These are phyloP conservation scores for Tolypocladium cylindrosporum DNA, from an alignment of 2,329 filamentous ascomycete genomes.

Conservation along the genomic window DNA sequence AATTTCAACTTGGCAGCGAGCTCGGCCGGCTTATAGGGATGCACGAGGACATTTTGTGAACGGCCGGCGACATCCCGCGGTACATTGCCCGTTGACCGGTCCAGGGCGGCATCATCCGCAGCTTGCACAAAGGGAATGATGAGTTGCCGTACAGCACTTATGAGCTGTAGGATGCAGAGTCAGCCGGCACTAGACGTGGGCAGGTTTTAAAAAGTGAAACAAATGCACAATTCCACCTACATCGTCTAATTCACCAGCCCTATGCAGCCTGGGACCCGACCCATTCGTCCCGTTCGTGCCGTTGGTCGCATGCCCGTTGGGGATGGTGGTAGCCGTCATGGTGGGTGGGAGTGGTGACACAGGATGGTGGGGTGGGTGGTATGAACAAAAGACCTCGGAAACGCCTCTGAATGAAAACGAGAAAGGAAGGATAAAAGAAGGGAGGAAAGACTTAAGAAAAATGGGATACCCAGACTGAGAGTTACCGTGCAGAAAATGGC, in stretches of 20 bases:
- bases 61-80: slow-evolving; percentile 28
- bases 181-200: slow-evolving; percentile 8
- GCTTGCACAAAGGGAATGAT: slow-evolving; percentile 61
- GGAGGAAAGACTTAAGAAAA: not conserved
- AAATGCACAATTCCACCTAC: slow-evolving; percentile 9
- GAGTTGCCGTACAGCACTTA: slow-evolving; percentile 55
- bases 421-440: not conserved
- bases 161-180: slow-evolving; percentile 38
- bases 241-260: slow-evolving; percentile 22
- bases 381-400: not conserved
- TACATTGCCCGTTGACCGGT: slow-evolving; percentile 39
- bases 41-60: slow-evolving; percentile 49
- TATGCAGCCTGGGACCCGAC: slow-evolving; percentile 13
- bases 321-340: slow-evolving; percentile 12
- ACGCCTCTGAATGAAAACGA: not conserved
- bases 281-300: slow-evolving; percentile 10
- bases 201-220: not conserved
- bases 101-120: slow-evolving; percentile 53
- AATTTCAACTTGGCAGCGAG: slow-evolving; percentile 46
- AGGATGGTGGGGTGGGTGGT: not conserved
- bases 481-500: not conserved
- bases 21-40: slow-evolving; percentile 49
- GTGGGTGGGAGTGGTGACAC: not conserved
- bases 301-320: slow-evolving; percentile 7
- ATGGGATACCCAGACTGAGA: not conserved